Base-by-base conservation (phyloP, 768 basidiomycete species). In the Pseudohyphozyma bogoriensis region DNA sequence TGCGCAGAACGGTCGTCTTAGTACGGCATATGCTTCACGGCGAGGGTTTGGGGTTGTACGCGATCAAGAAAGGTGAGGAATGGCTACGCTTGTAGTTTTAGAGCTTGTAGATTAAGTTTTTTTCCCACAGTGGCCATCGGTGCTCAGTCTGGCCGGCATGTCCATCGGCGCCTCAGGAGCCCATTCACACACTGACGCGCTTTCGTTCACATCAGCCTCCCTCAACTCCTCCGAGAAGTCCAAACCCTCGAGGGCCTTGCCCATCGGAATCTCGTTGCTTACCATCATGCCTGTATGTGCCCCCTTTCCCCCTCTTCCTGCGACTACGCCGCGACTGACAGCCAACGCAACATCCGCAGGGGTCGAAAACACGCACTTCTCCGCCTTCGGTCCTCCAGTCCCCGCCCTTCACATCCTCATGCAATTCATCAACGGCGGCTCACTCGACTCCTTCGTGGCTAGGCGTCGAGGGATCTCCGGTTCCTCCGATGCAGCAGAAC, bases 281-380 rank as follows among this genome's bases (percentile, higher is more conserved):
- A 76, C 51, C 74, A 76, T 62, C 74, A 75, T 54, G 73, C 74
- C 12, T 77, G 76, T 75, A 73, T 76, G 36, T 73, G 75, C 39
- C 60, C 66, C 16, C 71, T 73, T 2, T 16, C 10, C 2, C 42
- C 55, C 13, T 4, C 24, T 4, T 8, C 24, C 26, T 57, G 57
- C 28, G 22, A 9, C 12, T 44, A 20, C 42, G 42, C 42, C 26
- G 12, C n/a, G n/a, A n/a, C n/a, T n/a, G n/a, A n/a, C n/a, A 44
- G 2, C 16, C 42, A 22, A 20, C 5, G 7, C 42, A 22, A 2
- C 42, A 16, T 22, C 15, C 7, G 40, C 16, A 44, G 22, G 26
- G 51, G 45, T 56, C 15, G 55, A 56, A 24, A 32, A 37, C 36
- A 31, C 32, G 24, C 45, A n/a, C 28, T 45, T 56, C 29, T 35